These are phyloP conservation scores for Colletotrichum sp. DNA, from an alignment of 2,329 filamentous ascomycete species.

Conservation along the genomic window DNA sequence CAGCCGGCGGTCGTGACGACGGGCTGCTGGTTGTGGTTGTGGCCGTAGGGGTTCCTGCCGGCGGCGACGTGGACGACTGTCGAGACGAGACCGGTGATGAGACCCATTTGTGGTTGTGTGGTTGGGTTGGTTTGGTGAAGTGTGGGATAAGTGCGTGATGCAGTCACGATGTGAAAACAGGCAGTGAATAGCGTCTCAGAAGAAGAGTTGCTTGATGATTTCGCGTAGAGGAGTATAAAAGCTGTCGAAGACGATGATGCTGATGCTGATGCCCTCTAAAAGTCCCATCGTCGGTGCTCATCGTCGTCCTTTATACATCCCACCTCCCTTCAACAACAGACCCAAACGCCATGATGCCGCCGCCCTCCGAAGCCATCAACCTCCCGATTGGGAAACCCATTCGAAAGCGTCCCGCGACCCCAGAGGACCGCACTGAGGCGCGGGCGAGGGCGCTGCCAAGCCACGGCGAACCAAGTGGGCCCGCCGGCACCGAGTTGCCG, in stretches of 20 bases:
- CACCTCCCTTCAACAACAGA: not conserved
- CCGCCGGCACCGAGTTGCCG: slow-evolving; percentile 10
- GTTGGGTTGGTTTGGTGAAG: not conserved
- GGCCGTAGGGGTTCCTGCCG: slow-evolving; percentile 15
- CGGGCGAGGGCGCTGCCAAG: not conserved
- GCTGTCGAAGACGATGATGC: not conserved
- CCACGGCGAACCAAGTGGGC: slow-evolving; percentile 13
- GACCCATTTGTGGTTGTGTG: not conserved
- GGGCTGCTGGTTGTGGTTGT: not conserved
- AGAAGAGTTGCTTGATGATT: not conserved
- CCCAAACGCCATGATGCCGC: not conserved
- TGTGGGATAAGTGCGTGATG: not conserved
- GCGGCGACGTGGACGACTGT: slow-evolving; percentile 17
- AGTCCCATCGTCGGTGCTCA: not conserved
- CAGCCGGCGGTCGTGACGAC: not conserved
- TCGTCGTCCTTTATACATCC: not conserved
- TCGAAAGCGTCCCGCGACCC: not conserved
- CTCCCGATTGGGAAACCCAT: slow-evolving; percentile 13
- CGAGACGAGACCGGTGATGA: slow-evolving; percentile 19
- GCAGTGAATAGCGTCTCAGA: not conserved
- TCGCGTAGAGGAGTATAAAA: not conserved
- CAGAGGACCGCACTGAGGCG: not conserved
- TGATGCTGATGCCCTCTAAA: not conserved
- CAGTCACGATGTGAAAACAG: not conserved
- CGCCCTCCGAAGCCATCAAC: not conserved